Base-by-base conservation (phyloP, 345 rosid species). In the Melaleuca alternifolia region DNA sequence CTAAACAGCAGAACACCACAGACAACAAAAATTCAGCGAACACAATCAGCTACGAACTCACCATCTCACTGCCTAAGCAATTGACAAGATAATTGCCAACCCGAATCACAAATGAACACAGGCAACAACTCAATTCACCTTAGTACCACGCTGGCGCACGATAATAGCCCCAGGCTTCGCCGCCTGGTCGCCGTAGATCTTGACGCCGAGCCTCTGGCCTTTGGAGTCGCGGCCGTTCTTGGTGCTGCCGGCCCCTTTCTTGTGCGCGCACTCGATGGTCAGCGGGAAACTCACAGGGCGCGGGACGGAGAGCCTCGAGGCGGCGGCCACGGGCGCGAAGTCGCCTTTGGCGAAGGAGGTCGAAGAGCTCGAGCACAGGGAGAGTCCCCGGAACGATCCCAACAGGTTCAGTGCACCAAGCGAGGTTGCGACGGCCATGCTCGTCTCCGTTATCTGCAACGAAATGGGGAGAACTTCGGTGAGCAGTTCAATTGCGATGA, bases 241-340 rank as follows among this genome's bases (percentile, higher is more conserved):
- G n/a, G 99, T 97, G 82, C 99, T 97, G 15, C 99, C 99, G 21
- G 98, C 98, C 85, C 99, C 98, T 88, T 97, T 97, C 91, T 97
- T 97, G 91, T 97, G 99, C 24, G 99, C 99, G 86, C 94, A 92
- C 86, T 96, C 93, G 46, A 97, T 94, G 6, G 95, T 94, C 85
- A 93, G 83, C 6, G 98, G 96, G 83, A 92, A 37, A 86, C 89
- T 90, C 85, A 12, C 59, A 11, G 95, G 94, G 46, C 87, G 84
- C 41, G 94, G 90, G 51, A 92, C 87, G 26, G 92, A 84, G 87
- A 89, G 85, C 51, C 75, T 87, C 41, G 90, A 77, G 76, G 83
- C 89, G 18, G 33, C 85, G 86, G 91, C 26, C 44, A 57, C 52
- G 2, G 82, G 77, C 46, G 12, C 79, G 10, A 13, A 14, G 83